Base-by-base conservation (phyloP, 129 eudicot species). In the Centaurea solstitialis region DNA sequence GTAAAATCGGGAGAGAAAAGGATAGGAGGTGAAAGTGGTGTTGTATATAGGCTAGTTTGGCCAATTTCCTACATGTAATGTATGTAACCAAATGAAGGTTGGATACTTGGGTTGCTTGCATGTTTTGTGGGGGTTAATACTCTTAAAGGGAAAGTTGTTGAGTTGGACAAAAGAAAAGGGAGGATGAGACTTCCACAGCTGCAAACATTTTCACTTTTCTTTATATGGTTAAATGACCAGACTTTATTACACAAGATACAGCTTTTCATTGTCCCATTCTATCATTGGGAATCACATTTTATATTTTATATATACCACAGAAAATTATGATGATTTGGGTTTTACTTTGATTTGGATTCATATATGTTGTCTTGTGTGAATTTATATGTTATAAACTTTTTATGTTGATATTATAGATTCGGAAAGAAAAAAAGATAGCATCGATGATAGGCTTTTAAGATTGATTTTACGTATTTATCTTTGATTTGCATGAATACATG, bases 121-220 rank as follows among this genome's bases (percentile, higher is more conserved):
- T 75, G 47, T 68, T 74, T 74, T 76, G 33, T 22, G 41, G 33
- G 12, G 68, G 33, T 20, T 8, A 15, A 5, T 28, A 21, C 78
- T 71, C 76, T 53, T 70, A 83, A 83, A 76, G 78, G 78, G 35
- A 83, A 81, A 83, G 82, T 62, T 20, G 38, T 61, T 77, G 78
- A 40, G 72, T 71, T 71, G 86, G 73, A 71, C 38, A 77, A 76
- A 62, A 78, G 74, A 33, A 83, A 77, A 83, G 86, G 68, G 39
- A 70, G 73, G 71, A 28, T 65, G 68, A 77, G 82, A 77, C 82
- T 82, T 38, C 20, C 68, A 70, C 77, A 70, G 64, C 43, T 82
- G 39, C 81, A 68, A 74, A 70, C 79, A 41, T 71, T 83, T 77
- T 71, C 80, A 77, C 74, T 76, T 82, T 82, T 83, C 86, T 83